Conservation (phyloP, 768 basidiomycete species). For the Lentinula sp. region DNA sequence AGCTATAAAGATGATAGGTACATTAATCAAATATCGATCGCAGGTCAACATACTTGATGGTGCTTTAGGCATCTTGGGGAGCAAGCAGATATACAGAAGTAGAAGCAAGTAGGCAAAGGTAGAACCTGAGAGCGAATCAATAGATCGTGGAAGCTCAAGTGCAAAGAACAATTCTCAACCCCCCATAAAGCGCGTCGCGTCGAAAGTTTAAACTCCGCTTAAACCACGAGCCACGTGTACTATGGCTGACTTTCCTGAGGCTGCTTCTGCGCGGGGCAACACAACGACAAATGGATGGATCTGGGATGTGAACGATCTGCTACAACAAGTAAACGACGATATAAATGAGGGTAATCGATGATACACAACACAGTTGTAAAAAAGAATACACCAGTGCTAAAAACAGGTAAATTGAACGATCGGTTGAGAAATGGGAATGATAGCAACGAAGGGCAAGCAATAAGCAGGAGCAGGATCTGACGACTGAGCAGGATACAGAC, state of each 20-base stretch:
- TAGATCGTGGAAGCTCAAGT: background rate
- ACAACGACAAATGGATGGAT: background rate
- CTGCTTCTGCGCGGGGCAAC: background rate
- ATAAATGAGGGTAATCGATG: background rate
- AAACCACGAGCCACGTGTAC: background rate
- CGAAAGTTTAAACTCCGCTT: background rate
- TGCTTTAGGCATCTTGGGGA: background rate
- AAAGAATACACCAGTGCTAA: background rate
- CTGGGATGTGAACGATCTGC: background rate
- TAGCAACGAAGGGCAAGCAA: background rate
- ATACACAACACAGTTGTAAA: conserved; percentile 3
- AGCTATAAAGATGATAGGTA: background rate
- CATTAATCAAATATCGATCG: background rate
- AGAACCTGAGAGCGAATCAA: background rate
- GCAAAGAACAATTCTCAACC: background rate
- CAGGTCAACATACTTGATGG: background rate
- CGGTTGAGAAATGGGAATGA: background rate
- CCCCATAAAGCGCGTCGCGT: background rate
- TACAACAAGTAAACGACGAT: background rate
- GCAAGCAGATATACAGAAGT: background rate
- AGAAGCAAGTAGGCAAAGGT: background rate
- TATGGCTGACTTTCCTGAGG: no score
- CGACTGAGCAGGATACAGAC: background rate
- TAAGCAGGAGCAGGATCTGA: background rate
- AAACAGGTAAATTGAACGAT: background rate